Base-by-base conservation (phyloP, 164 flowering plant genomes). In the Nelumbo lutea region DNA sequence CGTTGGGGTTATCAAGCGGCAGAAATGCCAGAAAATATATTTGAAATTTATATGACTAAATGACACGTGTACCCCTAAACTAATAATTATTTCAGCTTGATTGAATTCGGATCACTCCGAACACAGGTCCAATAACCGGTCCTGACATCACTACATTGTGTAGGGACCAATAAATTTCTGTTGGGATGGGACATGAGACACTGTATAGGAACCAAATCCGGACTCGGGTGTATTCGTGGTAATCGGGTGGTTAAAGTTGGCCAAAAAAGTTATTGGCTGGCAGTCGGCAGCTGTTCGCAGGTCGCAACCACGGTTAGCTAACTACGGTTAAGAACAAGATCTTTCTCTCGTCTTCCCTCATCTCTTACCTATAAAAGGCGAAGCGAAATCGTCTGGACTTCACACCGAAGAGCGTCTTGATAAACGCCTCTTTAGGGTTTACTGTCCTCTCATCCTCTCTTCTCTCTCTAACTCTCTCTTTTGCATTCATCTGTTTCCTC, bases 371-470 rank as follows among this genome's bases (percentile, higher is more conserved):
- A 59, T 76, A 72, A 59, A 60, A 58, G 45, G n/a, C 13, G 1
- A 11, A 42, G 51, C 51, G 9, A 57, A 61, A n/a, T 2, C 5
- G 15, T n/a, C 14, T 14, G 6, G 2, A 6, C 57, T 8, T 2
- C 44, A 50, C 68, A 67, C 3, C 14, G 48, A 55, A 63, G 55
- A 77, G 86, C 81, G 86, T 83, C 86, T 81, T 83, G 55, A 77
- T 76, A 79, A 79, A 83, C 83, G 83, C 78, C 69, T 62, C 46
- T 65, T 44, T 60, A 42, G 51, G 59, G 38, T 53, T 62, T 39
- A 9, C 47, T 8, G 13, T 10, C 50, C 27, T 55, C 51, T 48
- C 40, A 53, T 55, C 39, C 15, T 38, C 39, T 53, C 52, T 58
- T 9, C 40, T 56, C 42, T 43, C 42, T 14, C 11, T 10, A 27